Base-by-base conservation (phyloP, 2,329 filamentous ascomycete species). In the Aureobasidium sp. region DNA sequence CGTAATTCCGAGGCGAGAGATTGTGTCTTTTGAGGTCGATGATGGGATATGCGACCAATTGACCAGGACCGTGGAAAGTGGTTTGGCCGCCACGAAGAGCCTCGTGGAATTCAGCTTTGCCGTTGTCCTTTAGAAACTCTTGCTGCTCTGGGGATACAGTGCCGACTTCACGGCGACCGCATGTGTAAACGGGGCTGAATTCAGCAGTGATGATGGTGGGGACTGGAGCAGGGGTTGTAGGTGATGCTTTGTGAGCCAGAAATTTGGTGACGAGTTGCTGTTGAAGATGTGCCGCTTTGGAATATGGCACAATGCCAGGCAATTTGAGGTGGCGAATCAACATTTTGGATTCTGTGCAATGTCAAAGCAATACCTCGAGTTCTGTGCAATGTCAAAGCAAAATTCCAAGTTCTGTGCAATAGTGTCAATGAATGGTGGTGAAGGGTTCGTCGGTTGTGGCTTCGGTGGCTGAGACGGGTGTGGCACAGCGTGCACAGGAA, bases 51-150 rank as follows among this genome's bases (percentile, higher is more conserved):
- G 90, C 81, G 30, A 96, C 87, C 44, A 95, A 72, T 68, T 98
- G 93, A 0, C 91, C 91, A 0, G 91, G 93, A 0, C 91, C 93
- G 67, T 98, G 93, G 72, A 95, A 97, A 2, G 93, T 97, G 0
- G 88, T 90, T 59, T 95, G 83, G 0, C 93, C 93, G 57, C 93
- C 93, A 52, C 93, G 83, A n/a, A 83, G 79, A 12, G 88, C 85
- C 62, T 83, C 77, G 38, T 80, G 70, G 61, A 93, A 81, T n/a
- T 79, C 73, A 3, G 85, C 86, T 22, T 66, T 61, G 30, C 71
- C 71, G 27, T 66, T 55, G 27, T 64, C 58, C 40, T 70, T 62
- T 29, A 75, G 61, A 59, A 68, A 65, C 24, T 54, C 64, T 2
- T 71, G 68, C 60, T 84, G 78, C 1, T 62, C 59, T 0, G 63